phyloP scores from a whole-genome alignment of 805 yeast species.

The Starmerella vaccinii region DNA sequence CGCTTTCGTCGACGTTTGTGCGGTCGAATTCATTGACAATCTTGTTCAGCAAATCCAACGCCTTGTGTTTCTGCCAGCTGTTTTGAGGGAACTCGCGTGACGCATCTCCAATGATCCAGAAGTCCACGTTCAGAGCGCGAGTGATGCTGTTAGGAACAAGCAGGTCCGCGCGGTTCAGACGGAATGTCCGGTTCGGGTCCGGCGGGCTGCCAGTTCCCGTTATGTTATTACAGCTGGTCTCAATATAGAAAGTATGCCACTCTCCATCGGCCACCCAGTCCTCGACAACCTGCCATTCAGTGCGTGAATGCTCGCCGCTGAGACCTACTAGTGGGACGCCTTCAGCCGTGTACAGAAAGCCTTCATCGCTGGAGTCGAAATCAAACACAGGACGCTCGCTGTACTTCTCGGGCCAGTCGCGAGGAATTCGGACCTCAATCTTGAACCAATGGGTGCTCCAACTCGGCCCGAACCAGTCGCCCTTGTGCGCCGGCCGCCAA shows the following conservation, averaged over 20 bases:
- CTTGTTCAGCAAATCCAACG: slow-evolving; percentile 65
- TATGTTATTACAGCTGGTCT: slow-evolving; percentile 91
- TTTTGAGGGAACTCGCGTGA: slow-evolving; percentile 72
- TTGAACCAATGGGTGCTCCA: slow-evolving; percentile 97
- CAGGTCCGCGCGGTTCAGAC: slow-evolving; percentile 59
- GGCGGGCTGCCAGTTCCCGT: slow-evolving; percentile 71
- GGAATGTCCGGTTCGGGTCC: slow-evolving; percentile 61
- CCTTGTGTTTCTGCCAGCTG: slow-evolving; percentile 74
- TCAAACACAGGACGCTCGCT: slow-evolving; percentile 53
- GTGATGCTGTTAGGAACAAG: slow-evolving; percentile 76
- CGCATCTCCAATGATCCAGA: slow-evolving; percentile 81
- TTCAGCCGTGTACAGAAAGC: slow-evolving; percentile 54
- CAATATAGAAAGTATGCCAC: slow-evolving; percentile 64
- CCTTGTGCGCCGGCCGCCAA: slow-evolving; percentile 39
- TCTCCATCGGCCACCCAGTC: slow-evolving; percentile 40
- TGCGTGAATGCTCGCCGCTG: slow-evolving; percentile 67
- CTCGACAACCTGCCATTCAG: slow-evolving; percentile 57
- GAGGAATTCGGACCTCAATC: slow-evolving; percentile 54
- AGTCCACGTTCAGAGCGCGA: slow-evolving; percentile 65
- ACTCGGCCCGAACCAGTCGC: slow-evolving; percentile 80
- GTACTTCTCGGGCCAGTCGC: slow-evolving; percentile 42
- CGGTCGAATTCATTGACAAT: slow-evolving; percentile 81
- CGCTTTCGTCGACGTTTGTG: slow-evolving; percentile 42
- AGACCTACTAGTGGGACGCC: slow-evolving; percentile 75
- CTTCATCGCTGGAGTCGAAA: slow-evolving; percentile 85